Base-by-base conservation (phyloP, 192 early-diverging fungal genomes). In the Linnemannia exigua region DNA sequence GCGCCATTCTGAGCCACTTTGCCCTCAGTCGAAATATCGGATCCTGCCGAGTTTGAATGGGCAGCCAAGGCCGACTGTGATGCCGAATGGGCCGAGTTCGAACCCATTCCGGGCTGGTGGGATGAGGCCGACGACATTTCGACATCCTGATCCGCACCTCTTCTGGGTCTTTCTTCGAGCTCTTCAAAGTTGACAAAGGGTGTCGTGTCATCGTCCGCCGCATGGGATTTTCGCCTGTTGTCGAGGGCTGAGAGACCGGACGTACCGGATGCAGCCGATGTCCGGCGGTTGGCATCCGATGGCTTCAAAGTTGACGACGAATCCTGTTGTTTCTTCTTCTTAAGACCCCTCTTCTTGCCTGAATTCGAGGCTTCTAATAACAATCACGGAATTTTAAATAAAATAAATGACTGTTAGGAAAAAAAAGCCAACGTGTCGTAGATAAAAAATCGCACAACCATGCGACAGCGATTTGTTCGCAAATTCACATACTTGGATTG, bases 141-240 rank as follows among this genome's bases (percentile, higher is more conserved):
- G 1, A 86, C 58, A 61, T 86, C 84, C 4, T 77, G 58, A 74
- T 79, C 84, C 16, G 44, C 19, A 1, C 38, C n/a, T 33, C 54
- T 86, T 63, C 73, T 79, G 11, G 84, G 84, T 38, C 63, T 80
- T 16, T 86, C 84, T 35, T 86, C 84, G 19, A 86, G 63, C 38
- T 86, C 84, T 48, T 86, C 84, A 74, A 86, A 86, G 19, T 86
- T 86, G 35, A 86, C 84, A 61, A 86, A 86, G 9, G 84, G 83
- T 0, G 83, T 86, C 3, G 83, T 80, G 31, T 86, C 84, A 28
- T 86, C 84, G 8, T 86, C 84, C 16, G 79, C 78, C 19, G 79
- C 78, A 72, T 86, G 84, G 1, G 84, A 86, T 51, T 80, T 86
- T 25, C 84, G 68, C 69, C 78, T 68, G 48, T 6, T 67, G n/a